Base-by-base conservation (phyloP, 306 rosid species). In the Leucaena leucocephala region DNA sequence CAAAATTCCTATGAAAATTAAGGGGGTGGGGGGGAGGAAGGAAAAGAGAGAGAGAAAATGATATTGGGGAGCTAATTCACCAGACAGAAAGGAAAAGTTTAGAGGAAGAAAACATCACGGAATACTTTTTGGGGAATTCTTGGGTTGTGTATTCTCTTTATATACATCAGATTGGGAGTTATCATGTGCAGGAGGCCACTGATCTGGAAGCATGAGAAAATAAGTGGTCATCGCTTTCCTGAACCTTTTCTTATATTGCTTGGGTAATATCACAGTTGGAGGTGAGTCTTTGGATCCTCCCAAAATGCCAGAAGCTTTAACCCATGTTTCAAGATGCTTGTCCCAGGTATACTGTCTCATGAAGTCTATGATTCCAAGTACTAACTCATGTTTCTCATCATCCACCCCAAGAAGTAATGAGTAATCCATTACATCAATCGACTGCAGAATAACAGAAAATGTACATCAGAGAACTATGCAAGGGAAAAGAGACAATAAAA, bases 311-410 rank as follows among this genome's bases (percentile, higher is more conserved):
- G 97, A 91, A 84, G 92, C 92, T 81, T 96, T 96, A 68, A 91
- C 98, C 99, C 99, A 96, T 34, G 98, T 90, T 86, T 96, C 99
- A 64, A 96, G 94, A 85, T 96, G 99, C 83, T 96, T 96, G 88
- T 96, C 99, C 99, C 99, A 95, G 14, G 99, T 95, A 84, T 94
- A 94, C 73, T 95, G 99, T 72, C 99, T 93, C 99, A 96, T 85
- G 86, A 90, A 96, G 80, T 96, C 99, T 76, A 96, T 96, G 82
- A 96, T 91, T 84, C 98, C 99, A 75, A 96, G 87, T 79, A 96
- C 94, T 85, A 96, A 81, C 76, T 96, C 94, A 55, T 93, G 93
- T 83, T 87, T 96, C 83, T 90, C 97, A 88, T 96, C 91, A 78
- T 96, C 99, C 86, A 96, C 84, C 66, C 99, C 99, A 63, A 93